Percentiles rank a stretch among this genome's conserved stretches.
Evolutionary conservation across 2,329 filamentous ascomycete species (phyloP).

Genomic region (Fusarium longipes): DNA sequence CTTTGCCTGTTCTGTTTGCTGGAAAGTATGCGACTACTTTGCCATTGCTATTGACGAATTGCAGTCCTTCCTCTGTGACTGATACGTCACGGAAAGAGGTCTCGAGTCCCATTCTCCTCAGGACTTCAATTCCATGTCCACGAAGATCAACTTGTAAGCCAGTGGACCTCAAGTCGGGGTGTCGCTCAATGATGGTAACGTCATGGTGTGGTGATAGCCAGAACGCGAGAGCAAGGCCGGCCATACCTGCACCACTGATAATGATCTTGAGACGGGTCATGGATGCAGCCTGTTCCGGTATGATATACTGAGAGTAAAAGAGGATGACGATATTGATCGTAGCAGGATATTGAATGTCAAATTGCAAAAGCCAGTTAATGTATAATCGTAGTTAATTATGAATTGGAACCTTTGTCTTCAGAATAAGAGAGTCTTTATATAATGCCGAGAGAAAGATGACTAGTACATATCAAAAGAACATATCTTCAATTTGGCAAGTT

Average conservation of each 20-base stretch:
- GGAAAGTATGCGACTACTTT: conserved; percentile 53
- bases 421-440: too few species aligned
- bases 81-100: conserved; percentile 49
- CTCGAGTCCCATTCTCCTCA: conserved; percentile 51
- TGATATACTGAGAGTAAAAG: too few species aligned
- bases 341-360: too few species aligned
- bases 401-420: too few species aligned
- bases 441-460: too few species aligned
- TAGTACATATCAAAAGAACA: too few species aligned
- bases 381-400: too few species aligned
- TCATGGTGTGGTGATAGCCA: conserved; percentile 46
- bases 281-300: not conserved
- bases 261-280: conserved; percentile 48
- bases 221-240: conserved; percentile 47
- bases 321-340: too few species aligned
- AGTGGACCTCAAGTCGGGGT: conserved; percentile 54
- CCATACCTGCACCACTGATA: conserved; percentile 50
- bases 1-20: conserved; percentile 37
- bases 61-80: conserved; percentile 62
- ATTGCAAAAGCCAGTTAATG: too few species aligned
- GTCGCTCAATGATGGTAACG: conserved; percentile 56
- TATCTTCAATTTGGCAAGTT: too few species aligned
- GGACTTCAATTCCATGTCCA: conserved; percentile 60
- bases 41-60: conserved; percentile 57
- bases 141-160: conserved; percentile 68